Conservation (phyloP, 2,329 filamentous ascomycete species). For the Dactylellina haptotyla region DNA sequence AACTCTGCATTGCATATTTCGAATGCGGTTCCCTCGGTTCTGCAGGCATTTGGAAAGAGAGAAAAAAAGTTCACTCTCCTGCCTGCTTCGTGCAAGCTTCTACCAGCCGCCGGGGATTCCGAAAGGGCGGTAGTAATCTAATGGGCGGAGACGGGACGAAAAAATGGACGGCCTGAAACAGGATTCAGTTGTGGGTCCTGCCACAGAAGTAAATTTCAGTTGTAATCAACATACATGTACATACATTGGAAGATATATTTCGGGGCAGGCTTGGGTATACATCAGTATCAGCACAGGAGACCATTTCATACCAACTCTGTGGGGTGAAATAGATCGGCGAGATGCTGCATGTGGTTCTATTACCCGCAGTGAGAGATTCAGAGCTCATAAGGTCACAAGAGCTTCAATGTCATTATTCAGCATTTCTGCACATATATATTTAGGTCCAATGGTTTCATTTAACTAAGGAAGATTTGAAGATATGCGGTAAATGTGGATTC, state of each 20-base stretch:
- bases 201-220: not conserved
- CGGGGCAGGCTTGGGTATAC: too few relatives aligned
- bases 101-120: conserved; percentile 19
- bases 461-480: too few relatives aligned
- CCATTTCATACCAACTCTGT: too few relatives aligned
- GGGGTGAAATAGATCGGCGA: too few relatives aligned
- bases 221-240: conserved; percentile 8
- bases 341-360: too few relatives aligned
- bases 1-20: conserved; percentile 18
- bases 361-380: too few relatives aligned
- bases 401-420: too few relatives aligned
- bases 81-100: conserved; percentile 13
- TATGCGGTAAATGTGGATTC: too few relatives aligned
- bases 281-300: not conserved
- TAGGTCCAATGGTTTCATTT: too few relatives aligned
- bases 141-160: not conserved
- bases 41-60: too few relatives aligned
- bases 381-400: too few relatives aligned
- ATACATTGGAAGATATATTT: not conserved
- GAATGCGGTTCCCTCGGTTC: not conserved
- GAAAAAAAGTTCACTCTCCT: conserved; percentile 11
- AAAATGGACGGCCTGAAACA: not conserved
- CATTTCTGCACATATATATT: too few relatives aligned
- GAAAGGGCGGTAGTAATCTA: conserved; percentile 28
- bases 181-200: not conserved